Evolutionary conservation across 495 filamentous ascomycete genomes (phyloP).

Genomic region (Aspergillus avenaceus): DNA sequence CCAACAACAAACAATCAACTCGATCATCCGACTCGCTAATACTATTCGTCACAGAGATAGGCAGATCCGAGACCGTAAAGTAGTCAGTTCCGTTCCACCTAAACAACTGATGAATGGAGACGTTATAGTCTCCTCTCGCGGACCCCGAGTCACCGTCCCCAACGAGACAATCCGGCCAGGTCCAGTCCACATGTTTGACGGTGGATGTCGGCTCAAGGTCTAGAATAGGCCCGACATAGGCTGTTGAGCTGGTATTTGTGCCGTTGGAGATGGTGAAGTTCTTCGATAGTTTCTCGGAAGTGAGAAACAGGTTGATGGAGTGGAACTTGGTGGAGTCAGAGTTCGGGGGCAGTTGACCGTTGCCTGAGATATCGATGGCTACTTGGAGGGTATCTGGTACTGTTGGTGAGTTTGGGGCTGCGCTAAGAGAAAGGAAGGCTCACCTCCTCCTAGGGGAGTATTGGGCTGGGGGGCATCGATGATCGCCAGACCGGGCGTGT

Average conservation of each 20-base stretch:
- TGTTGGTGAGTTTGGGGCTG: not conserved
- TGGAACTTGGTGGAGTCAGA: conserved; percentile 49
- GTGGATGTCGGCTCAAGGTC: conserved; percentile 57
- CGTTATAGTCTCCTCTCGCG: conserved; percentile 44
- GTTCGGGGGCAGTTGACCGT: conserved; percentile 57
- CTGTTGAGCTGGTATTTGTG: conserved; percentile 43
- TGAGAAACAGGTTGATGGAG: conserved; percentile 64
- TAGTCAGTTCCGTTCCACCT: conserved; percentile 56
- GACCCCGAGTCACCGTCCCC: conserved; percentile 43
- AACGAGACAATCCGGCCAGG: conserved; percentile 61
- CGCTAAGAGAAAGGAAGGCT: conserved; percentile 10
- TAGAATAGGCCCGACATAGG: conserved; percentile 58
- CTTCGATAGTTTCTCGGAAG: conserved; percentile 51
- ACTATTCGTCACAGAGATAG: conserved; percentile 62
- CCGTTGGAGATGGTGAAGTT: conserved; percentile 70
- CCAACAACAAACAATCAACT: conserved; percentile 19
- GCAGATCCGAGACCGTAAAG: conserved; percentile 66
- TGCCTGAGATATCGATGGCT: conserved; percentile 60
- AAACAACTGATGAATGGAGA: conserved; percentile 66
- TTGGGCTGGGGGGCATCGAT: conserved; percentile 62
- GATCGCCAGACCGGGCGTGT: conserved; percentile 60
- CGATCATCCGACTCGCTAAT: conserved; percentile 33
- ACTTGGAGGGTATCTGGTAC: conserved; percentile 56
- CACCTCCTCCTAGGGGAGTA: conserved; percentile 62
- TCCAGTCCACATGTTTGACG: conserved; percentile 67